A percentile compares a stretch with the other conserved stretches of the same genome.
Conservation (phyloP, 352 stramenopile genomes). For the Phytophthora hybrid region DNA sequence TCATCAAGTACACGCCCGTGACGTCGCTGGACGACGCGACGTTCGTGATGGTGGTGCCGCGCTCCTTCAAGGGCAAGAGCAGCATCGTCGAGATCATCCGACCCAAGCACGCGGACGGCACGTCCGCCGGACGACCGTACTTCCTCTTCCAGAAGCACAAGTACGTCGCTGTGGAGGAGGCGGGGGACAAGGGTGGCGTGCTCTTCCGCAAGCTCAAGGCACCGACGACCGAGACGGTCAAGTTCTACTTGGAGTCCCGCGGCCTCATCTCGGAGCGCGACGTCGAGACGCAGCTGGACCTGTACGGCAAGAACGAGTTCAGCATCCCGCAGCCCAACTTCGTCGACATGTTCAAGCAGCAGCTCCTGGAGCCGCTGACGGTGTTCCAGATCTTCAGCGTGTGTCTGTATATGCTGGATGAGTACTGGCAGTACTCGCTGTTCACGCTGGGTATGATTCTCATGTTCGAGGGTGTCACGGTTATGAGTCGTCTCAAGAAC, state of each 20-base stretch:
- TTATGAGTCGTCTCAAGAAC: slow-evolving; percentile 95
- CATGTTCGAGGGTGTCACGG: slow-evolving; percentile 98
- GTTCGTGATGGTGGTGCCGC: slow-evolving; percentile 84
- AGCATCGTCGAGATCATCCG: slow-evolving; percentile 79
- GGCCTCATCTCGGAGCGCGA: slow-evolving; percentile 59
- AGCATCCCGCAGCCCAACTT: slow-evolving; percentile 96
- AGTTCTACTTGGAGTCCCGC: slow-evolving; percentile 65
- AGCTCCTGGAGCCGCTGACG: slow-evolving; percentile 98
- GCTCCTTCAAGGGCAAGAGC: slow-evolving; percentile 90
- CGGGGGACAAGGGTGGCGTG: slow-evolving; percentile 65
- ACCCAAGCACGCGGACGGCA: slow-evolving; percentile 42
- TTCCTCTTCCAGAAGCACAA: slow-evolving; percentile 93
- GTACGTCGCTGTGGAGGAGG: slow-evolving; percentile 76
- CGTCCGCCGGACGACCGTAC: slow-evolving; percentile 56
- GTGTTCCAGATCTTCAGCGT: slow-evolving; percentile 99
- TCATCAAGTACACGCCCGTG: slow-evolving; percentile 89
- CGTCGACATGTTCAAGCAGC: slow-evolving; percentile 96
- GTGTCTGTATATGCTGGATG: slow-evolving; percentile 98
- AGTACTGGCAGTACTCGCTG: slow-evolving; percentile 99
- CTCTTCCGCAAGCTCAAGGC: slow-evolving; percentile 85
- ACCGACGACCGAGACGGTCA: slow-evolving; percentile 64
- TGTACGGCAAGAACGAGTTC: slow-evolving; percentile 94
- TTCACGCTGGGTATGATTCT: slow-evolving; percentile 99
- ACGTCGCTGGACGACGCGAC: slow-evolving; percentile 64
- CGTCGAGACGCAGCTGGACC: slow-evolving; percentile 58